A percentile compares a stretch with the other conserved stretches of the same genome.
These are phyloP conservation scores for Venturia asperata DNA, from an alignment of 2,329 filamentous ascomycete species.

Conservation along the genomic window DNA sequence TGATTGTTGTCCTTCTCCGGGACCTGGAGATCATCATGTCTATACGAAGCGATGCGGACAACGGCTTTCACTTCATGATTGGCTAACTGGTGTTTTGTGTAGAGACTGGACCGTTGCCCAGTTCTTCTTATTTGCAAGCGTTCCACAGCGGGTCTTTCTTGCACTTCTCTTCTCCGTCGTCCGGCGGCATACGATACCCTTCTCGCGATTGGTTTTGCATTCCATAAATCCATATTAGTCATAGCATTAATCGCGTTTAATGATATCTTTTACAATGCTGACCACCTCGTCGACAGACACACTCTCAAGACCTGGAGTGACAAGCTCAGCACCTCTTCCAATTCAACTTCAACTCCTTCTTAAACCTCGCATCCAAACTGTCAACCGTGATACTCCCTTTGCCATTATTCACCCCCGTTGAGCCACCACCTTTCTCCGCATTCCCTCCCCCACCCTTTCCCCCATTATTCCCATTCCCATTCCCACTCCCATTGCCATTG, in stretches of 20 bases:
- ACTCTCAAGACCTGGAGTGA: no score
- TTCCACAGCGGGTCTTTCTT: not conserved
- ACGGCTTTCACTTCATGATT: not conserved
- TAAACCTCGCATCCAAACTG: conserved; percentile 5
- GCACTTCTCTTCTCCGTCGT: conserved; percentile 3
- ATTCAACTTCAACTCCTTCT: conserved; percentile 10
- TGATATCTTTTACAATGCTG: not conserved
- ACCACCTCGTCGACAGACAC: not conserved
- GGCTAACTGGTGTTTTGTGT: conserved; percentile 8
- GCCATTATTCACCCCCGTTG: not conserved
- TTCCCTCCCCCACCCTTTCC: not conserved
- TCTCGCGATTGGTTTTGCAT: not conserved
- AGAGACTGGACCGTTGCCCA: not conserved
- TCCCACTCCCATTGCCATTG: not conserved
- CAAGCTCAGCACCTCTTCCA: conserved; percentile 11
- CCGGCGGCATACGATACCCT: conserved; percentile 17
- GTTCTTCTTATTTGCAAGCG: not conserved
- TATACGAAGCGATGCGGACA: not conserved
- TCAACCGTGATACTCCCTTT: conserved; percentile 15
- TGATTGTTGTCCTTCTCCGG: not conserved
- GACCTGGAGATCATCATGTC: not conserved
- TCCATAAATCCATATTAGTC: conserved; percentile 3
- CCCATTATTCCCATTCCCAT: no score
- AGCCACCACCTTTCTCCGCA: not conserved
- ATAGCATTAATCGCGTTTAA: not conserved